Evolutionary conservation across 2,329 filamentous ascomycete genomes (phyloP), one percentile per base, ranked within the genome.

Genomic region (Trichoderma oligosporum): DNA sequence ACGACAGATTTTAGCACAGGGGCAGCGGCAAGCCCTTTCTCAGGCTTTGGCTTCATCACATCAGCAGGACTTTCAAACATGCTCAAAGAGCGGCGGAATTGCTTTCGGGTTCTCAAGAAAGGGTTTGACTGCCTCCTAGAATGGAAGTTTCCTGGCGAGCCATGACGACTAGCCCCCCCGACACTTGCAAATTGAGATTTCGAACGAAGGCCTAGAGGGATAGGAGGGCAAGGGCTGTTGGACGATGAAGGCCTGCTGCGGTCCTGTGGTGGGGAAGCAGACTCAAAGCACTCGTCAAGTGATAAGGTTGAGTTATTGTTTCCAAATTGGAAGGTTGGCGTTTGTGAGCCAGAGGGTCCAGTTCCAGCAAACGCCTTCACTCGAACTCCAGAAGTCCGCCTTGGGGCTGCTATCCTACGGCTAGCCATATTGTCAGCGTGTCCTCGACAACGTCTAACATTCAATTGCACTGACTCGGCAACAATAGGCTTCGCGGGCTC

Each of bases 31-130:
- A 76, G 71, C 9, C 82, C 82, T 44, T 84, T 82, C 62, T 87
- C 72, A 2, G 69, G 78, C 71, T 91, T 91, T 56, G 86, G 79
- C 74, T 90, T 91, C 77, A 96, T 88, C 56, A 97, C 80, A 69
- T 97, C 94, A 63, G 84, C 88, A 3, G 92, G 88, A 70, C 88
- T 85, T 75, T 97, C 93, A 74, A 96, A 99, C 94, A 99, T 99
- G 81, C 94, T 97, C 68, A 97, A 77, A 22, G 93, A 96, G 63
- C 94, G 86, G 60, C 94, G 86, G 68, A 93, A 93, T 71, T 94
- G 89, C 69, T 96, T 96, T 63, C 92, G 84, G 42, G 89, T 89
- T 61, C 91, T 85, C 65, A 85, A 77, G 63, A 88, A 83, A 57
- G 82, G 88, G 71, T 86, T 91, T 47, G 82, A 87, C 60, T 77